Conservation (phyloP, 169 alveolate species). For the Plasmodium sp. region DNA sequence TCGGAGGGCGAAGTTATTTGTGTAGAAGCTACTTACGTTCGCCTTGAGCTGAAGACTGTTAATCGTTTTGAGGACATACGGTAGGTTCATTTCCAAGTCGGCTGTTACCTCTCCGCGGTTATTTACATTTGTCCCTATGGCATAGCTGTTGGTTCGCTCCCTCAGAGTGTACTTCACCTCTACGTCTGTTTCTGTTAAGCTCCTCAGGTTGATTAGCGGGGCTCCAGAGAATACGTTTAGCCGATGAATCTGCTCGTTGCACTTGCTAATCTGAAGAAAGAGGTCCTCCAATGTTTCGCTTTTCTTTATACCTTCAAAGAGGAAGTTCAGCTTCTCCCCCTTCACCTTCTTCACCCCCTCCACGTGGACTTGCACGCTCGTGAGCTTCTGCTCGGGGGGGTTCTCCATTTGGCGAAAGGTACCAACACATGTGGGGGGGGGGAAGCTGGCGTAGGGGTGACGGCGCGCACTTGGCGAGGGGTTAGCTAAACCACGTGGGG, state of each 20-base stretch:
- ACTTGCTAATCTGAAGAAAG: not conserved
- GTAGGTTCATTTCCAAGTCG: conserved; percentile 34
- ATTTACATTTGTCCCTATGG: conserved; percentile 57
- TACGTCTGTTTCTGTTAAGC: not conserved
- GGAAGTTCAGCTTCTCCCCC: not conserved
- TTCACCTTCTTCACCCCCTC: conserved; percentile 37
- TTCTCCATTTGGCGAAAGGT: not conserved
- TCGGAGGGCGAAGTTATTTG: conserved; percentile 33
- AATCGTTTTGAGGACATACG: conserved; percentile 44
- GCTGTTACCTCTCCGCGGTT: conserved; percentile 68
- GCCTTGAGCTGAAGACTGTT: conserved; percentile 43
- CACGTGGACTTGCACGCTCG: conserved; percentile 14
- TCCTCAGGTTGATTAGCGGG: conserved; percentile 15
- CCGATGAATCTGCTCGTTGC: conserved; percentile 16
- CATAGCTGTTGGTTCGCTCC: conserved; percentile 44
- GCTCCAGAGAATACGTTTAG: conserved; percentile 24
- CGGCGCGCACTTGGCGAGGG: not conserved
- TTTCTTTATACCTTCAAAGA: conserved; percentile 34
- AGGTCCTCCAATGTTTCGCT: conserved; percentile 34
- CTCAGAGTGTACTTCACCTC: conserved; percentile 4
- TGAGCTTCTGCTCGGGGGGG: not conserved
- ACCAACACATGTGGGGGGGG: not conserved
- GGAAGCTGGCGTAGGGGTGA: not conserved
- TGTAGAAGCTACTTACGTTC: conserved; percentile 59
- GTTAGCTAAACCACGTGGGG: not conserved